phyloP scores from a whole-genome alignment of 352 stramenopile species.

The Phytopythium ostracodes region DNA sequence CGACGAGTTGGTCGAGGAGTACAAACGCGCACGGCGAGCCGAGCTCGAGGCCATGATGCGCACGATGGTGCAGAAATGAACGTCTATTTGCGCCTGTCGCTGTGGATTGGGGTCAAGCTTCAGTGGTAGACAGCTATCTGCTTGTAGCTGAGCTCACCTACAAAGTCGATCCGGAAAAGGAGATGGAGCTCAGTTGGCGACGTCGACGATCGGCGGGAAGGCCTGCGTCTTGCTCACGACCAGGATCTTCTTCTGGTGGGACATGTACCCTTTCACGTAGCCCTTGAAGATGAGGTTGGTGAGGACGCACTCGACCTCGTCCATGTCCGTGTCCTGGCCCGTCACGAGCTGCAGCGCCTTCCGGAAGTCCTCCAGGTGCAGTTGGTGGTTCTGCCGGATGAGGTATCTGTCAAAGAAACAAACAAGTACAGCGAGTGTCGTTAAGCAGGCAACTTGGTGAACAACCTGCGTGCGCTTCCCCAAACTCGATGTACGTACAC shows the following conservation, averaged over 20 bases:
- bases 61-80: slow-evolving; percentile 55
- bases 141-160: neutral
- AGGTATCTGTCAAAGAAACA: slow-evolving; percentile 42
- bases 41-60: slow-evolving; percentile 67
- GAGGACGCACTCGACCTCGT: slow-evolving; percentile 96
- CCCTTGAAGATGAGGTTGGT: slow-evolving; percentile 97
- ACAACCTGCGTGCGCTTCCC: too few relatives aligned
- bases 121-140: neutral
- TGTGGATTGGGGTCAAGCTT: neutral
- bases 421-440: neutral
- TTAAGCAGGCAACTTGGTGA: neutral
- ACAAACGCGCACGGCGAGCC: slow-evolving; percentile 54
- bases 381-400: slow-evolving; percentile 84
- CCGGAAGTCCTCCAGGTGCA: slow-evolving; percentile 89
- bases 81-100: slow-evolving; percentile 1
- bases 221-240: slow-evolving; percentile 94
- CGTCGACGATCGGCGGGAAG: slow-evolving; percentile 87
- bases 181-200: slow-evolving; percentile 35
- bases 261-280: slow-evolving; percentile 97
- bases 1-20: slow-evolving; percentile 54
- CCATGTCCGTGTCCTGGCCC: slow-evolving; percentile 88
- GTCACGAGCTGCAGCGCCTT: slow-evolving; percentile 82
- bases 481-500: slow-evolving; percentile 59
- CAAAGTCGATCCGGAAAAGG: neutral
- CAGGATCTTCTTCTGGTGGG: slow-evolving; percentile 94